Evolutionary conservation across 208 protist species (phyloP).

Genomic region (Leishmania braziliensis): DNA sequence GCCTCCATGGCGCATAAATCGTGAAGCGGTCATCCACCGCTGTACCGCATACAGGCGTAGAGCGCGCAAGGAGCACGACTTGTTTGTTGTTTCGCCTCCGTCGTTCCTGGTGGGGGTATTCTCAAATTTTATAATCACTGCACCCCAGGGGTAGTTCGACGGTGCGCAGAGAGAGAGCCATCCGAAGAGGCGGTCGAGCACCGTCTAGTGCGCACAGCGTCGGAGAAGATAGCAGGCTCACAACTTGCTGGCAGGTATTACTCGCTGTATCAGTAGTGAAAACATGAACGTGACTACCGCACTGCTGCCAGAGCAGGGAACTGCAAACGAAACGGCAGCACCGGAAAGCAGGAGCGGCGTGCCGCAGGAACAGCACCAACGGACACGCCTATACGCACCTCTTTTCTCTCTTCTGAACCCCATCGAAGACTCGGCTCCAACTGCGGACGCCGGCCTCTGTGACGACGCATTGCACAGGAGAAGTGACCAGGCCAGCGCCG

Average conservation of each 20-base stretch:
- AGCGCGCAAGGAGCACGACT: not conserved
- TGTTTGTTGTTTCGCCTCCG: not conserved
- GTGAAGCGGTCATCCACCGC: not conserved
- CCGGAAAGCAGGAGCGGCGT: not conserved
- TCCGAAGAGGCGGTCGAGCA: not conserved
- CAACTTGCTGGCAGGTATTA: too few relatives aligned
- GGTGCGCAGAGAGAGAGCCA: not conserved
- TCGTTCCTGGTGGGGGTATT: not conserved
- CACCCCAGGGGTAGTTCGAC: not conserved
- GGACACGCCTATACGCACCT: slow-evolving; percentile 7
- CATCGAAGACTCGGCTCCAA: slow-evolving; percentile 4
- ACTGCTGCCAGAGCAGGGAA: not conserved
- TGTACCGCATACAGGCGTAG: not conserved
- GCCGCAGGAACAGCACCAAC: slow-evolving; percentile 1
- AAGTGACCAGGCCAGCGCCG: not conserved
- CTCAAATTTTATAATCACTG: not conserved
- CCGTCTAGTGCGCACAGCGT: not conserved
- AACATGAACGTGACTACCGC: not conserved
- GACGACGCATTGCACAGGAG: not conserved
- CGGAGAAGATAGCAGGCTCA: not conserved
- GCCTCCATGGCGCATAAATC: not conserved
- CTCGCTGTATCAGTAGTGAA: not conserved
- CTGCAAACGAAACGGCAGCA: not conserved
- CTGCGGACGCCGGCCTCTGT: not conserved
- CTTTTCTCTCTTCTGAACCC: slow-evolving; percentile 16